Evolutionary conservation across 2,329 filamentous ascomycete species (phyloP).

Genomic region (Scytalidium sp.): DNA sequence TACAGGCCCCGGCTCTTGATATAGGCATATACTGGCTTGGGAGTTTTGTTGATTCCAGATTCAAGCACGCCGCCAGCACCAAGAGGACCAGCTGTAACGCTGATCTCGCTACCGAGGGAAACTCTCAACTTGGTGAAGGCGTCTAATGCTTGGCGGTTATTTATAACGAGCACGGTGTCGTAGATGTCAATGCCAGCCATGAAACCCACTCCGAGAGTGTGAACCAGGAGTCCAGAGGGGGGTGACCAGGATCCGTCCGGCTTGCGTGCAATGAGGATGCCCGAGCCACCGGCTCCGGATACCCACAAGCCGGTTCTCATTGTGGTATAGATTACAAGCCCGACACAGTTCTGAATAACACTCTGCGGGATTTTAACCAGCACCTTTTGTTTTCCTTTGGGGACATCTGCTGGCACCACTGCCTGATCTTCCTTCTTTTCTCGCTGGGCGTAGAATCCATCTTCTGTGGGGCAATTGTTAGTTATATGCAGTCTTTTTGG

Average conservation of each 20-base stretch:
- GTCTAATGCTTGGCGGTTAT: slow-evolving; percentile 79
- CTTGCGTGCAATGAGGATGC: slow-evolving; percentile 78
- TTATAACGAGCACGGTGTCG: slow-evolving; percentile 92
- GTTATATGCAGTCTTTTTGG: neutral
- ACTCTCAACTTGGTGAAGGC: slow-evolving; percentile 77
- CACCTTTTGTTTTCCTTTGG: slow-evolving; percentile 56
- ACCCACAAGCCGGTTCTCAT: slow-evolving; percentile 94
- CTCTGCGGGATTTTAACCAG: slow-evolving; percentile 80
- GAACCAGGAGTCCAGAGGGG: slow-evolving; percentile 85
- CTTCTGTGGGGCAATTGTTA: slow-evolving; percentile 38
- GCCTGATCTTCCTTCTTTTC: slow-evolving; percentile 22
- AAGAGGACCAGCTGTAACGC: slow-evolving; percentile 73
- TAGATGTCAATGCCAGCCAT: slow-evolving; percentile 92
- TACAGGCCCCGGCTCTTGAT: slow-evolving; percentile 89
- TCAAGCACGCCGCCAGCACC: slow-evolving; percentile 59
- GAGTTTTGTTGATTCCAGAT: slow-evolving; percentile 54
- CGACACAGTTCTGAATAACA: slow-evolving; percentile 86
- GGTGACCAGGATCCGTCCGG: slow-evolving; percentile 89
- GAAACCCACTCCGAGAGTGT: slow-evolving; percentile 86
- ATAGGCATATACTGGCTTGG: slow-evolving; percentile 71
- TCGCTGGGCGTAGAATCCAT: slow-evolving; percentile 65
- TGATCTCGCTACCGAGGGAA: slow-evolving; percentile 79
- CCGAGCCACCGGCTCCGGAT: slow-evolving; percentile 86
- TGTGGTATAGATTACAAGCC: slow-evolving; percentile 89
- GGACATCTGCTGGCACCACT: slow-evolving; percentile 21